Base-by-base conservation (phyloP, 2,329 filamentous ascomycete genomes). In the Phialophora chinensis region DNA sequence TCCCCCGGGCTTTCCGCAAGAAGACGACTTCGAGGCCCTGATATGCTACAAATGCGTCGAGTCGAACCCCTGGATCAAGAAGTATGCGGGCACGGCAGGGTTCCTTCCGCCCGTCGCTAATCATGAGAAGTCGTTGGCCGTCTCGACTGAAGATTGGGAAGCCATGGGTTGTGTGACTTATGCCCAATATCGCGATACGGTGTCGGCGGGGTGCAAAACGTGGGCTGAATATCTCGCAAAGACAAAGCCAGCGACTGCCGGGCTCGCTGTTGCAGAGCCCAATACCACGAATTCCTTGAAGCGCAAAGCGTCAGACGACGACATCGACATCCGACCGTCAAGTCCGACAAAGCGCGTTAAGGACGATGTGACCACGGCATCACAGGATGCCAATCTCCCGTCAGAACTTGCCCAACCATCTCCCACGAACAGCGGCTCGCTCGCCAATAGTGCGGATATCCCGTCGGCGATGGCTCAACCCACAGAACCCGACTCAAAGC, bases 1-100 rank as follows among this genome's bases (percentile, higher is more conserved):
- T 63, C 94, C 94, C 0, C 88, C 90, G 0, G 92, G 92, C 0
- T 99, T 99, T 72, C 95, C 95, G 0, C 84, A 85, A 0, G 94
- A 98, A 73, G 92, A 97, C 31, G 88, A 90, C 33, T 99, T 99
- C 71, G 92, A 96, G 61, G 87, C 90, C 31, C 90, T 98, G 74
- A 85, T 99, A 44, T 99, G 95, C 82, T 97, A 95, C 82, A 96
- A 96, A 76, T 99, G 95, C 73, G 86, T 96, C 14, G 88, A 93
- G 49, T 87, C 92, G 1, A 87, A 93, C 72, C 91, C 93, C 0
- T 99, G 95, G 95, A 90, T 98, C 77, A 96, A 94, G 80, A 84
- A 84, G 69, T 98, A 98, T 75, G 93, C 91, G 5, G 90, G 90
- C 1, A 87, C 91, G 0, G 75, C 87, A 0, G 93, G 93, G 0